Evolutionary conservation across 2,329 filamentous ascomycete genomes (phyloP).

Genomic region (Conoideocrella luteorostrata): DNA sequence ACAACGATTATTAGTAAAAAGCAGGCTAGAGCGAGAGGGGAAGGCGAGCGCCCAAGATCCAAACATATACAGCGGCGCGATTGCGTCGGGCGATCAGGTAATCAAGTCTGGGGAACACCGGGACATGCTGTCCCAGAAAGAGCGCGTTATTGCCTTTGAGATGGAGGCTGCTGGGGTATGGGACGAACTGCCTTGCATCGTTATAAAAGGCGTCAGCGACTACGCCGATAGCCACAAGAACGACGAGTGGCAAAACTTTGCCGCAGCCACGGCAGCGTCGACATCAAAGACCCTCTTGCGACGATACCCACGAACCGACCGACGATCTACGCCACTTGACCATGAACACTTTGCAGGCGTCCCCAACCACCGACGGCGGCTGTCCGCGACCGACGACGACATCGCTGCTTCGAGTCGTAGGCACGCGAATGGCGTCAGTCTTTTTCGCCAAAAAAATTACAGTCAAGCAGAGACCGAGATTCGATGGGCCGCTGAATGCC

Average conservation of each 20-base stretch:
- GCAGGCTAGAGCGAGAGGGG: no score
- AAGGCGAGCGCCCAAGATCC: no score
- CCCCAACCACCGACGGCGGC: no score
- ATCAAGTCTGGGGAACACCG: constrained; percentile 29
- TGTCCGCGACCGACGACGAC: no score
- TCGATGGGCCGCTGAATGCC: no score
- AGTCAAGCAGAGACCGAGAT: no score
- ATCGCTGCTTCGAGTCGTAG: no score
- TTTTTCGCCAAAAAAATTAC: no score
- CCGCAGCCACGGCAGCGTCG: neutral
- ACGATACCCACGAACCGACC: neutral
- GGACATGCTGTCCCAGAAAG: constrained; percentile 25
- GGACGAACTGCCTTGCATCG: constrained; percentile 23
- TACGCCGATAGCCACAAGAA: neutral
- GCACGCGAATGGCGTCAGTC: no score
- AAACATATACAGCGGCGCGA: constrained; percentile 27
- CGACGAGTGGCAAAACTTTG: neutral
- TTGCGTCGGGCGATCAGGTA: constrained; percentile 31
- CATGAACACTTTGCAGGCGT: no score
- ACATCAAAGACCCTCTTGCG: neutral
- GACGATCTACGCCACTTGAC: no score
- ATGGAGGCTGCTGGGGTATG: constrained; percentile 25
- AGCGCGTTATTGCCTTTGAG: constrained; percentile 20
- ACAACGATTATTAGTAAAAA: no score
- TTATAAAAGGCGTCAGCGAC: constrained; percentile 7